These are phyloP conservation scores for Penicillium macrosclerotiorum DNA, from an alignment of 495 filamentous ascomycete genomes.

Conservation along the genomic window DNA sequence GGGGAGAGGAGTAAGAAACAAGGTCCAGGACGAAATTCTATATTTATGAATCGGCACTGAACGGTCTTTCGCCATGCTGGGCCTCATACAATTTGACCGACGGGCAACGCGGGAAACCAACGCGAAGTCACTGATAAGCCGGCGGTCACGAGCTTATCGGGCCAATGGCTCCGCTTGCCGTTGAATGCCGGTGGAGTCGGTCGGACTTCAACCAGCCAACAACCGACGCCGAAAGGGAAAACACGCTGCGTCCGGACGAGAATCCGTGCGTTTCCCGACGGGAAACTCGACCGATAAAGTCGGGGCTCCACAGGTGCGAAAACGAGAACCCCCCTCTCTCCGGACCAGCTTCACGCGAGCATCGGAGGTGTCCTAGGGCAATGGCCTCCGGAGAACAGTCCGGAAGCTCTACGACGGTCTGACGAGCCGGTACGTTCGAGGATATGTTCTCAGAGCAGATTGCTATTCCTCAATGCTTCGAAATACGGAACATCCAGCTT, in stretches of 20 bases:
- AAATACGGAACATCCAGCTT: too few relatives aligned
- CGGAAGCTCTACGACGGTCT: too few relatives aligned
- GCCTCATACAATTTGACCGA: constrained; percentile 6
- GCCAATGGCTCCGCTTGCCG: constrained; percentile 1
- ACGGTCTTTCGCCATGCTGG: neutral
- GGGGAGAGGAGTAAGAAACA: constrained; percentile 38
- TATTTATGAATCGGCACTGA: constrained; percentile 5
- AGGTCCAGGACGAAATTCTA: constrained; percentile 1
- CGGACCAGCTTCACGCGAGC: neutral
- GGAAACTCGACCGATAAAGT: constrained; percentile 17
- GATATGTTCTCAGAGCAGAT: too few relatives aligned
- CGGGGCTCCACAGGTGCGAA: constrained; percentile 1
- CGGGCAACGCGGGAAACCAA: constrained; percentile 15
- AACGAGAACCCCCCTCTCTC: too few relatives aligned
- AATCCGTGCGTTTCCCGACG: constrained; percentile 10
- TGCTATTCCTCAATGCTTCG: too few relatives aligned
- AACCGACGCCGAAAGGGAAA: neutral
- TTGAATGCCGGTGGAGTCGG: too few relatives aligned
- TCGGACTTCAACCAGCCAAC: neutral
- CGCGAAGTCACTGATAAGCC: constrained; percentile 2
- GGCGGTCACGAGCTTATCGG: constrained; percentile 11
- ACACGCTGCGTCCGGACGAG: neutral
- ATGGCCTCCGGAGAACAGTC: too few relatives aligned
- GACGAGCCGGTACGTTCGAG: too few relatives aligned
- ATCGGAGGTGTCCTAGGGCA: too few relatives aligned